Evolutionary conservation across 2,329 filamentous ascomycete species (phyloP).

Genomic region (Monosporascus ibericus): DNA sequence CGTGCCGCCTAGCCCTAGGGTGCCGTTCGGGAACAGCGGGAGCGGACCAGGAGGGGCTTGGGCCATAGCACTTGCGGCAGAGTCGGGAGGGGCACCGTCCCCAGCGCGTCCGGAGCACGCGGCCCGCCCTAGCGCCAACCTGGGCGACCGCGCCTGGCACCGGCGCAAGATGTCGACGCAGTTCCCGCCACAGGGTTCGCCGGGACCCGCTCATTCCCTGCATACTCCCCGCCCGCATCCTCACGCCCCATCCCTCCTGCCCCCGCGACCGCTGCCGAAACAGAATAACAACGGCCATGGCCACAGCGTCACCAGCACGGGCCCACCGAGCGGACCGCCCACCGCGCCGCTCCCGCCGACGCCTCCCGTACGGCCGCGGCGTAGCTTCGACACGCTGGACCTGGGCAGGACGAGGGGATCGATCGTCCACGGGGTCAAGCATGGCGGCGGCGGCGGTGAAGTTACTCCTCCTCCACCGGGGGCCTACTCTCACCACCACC

Average conservation of each 20-base stretch:
- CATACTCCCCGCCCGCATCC: neutral
- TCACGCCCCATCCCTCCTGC: neutral
- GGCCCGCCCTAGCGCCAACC: constrained; percentile 7
- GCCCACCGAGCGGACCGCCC: constrained; percentile 13
- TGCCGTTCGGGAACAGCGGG: neutral
- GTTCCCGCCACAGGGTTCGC: constrained; percentile 9
- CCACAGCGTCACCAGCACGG: neutral
- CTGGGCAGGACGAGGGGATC: neutral
- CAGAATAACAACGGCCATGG: too few relatives aligned
- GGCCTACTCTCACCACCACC: neutral
- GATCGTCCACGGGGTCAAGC: neutral
- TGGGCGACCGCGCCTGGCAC: constrained; percentile 24
- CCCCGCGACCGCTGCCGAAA: neutral
- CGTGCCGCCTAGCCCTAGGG: neutral
- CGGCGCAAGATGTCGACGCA: constrained; percentile 17
- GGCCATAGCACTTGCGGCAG: neutral
- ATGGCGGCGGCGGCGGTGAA: too few relatives aligned
- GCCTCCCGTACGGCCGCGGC: constrained; percentile 10
- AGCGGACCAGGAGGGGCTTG: neutral
- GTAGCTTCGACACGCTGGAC: constrained; percentile 11
- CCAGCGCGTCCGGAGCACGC: constrained; percentile 8
- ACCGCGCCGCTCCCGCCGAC: constrained; percentile 12
- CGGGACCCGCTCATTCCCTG: neutral
- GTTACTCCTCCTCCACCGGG: neutral
- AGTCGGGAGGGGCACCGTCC: neutral